Evolutionary conservation across 2,329 filamentous ascomycete genomes (phyloP).

Genomic region (Verticillium alfalfae): DNA sequence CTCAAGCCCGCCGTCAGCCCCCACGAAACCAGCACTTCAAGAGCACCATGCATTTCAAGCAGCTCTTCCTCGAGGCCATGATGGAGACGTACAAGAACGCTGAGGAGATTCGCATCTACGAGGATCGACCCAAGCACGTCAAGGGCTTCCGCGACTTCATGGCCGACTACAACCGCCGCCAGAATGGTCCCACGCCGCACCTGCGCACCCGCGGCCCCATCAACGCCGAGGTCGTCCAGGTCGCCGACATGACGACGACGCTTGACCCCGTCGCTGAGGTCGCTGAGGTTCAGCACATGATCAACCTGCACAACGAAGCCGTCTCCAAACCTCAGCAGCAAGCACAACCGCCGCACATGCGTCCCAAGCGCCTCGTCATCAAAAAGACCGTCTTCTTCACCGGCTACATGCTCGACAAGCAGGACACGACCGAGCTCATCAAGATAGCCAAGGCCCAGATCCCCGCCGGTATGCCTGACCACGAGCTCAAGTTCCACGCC

Average conservation of each 20-base stretch:
- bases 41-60: constrained; percentile 90
- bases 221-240: constrained; percentile 75
- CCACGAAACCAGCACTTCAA: constrained; percentile 72
- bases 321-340: constrained; percentile 29
- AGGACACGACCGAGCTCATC: constrained; percentile 68
- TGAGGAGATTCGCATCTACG: constrained; percentile 74
- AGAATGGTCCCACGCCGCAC: constrained; percentile 33
- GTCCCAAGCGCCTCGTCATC: constrained; percentile 55
- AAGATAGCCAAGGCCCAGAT: constrained; percentile 54
- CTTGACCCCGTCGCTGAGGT: constrained; percentile 77
- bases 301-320: constrained; percentile 76
- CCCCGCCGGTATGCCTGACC: constrained; percentile 55
- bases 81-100: constrained; percentile 82
- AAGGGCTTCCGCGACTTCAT: constrained; percentile 85
- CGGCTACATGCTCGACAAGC: constrained; percentile 73
- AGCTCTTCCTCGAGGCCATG: constrained; percentile 72
- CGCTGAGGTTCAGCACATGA: constrained; percentile 79
- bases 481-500: constrained; percentile 74
- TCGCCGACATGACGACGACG: constrained; percentile 67
- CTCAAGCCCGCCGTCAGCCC: constrained; percentile 84
- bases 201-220: constrained; percentile 56
- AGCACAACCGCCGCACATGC: constrained; percentile 23
- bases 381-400: constrained; percentile 89
- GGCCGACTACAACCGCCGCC: constrained; percentile 63
- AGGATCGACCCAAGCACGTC: constrained; percentile 62